Evolutionary conservation across 2,329 filamentous ascomycete species (phyloP).

Genomic region (Colletotrichum chrysophilum): DNA sequence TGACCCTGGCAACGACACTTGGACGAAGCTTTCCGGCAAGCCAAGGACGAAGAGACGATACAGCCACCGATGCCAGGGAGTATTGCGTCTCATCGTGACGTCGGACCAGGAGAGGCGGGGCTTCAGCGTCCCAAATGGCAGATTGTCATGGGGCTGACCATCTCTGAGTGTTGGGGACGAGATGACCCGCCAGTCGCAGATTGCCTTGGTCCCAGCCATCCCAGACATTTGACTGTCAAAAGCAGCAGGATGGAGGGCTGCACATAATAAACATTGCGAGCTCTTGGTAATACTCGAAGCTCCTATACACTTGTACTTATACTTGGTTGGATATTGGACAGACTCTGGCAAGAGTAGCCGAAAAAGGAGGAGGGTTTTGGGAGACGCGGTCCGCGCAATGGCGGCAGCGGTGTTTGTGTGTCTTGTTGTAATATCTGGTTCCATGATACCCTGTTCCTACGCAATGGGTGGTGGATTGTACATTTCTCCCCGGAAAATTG

Average conservation of each 20-base stretch:
- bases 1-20: not conserved
- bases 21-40: not conserved
- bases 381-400: not conserved
- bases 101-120: not conserved
- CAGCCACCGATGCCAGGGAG: not conserved
- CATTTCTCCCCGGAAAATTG: not conserved
- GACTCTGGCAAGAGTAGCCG: not conserved
- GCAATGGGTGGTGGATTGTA: conserved; percentile 1
- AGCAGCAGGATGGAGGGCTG: not conserved
- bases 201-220: not conserved
- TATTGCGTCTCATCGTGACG: not conserved
- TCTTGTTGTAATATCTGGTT: conserved; percentile 2
- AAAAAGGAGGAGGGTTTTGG: not conserved
- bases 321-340: conserved; percentile 2
- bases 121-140: not conserved
- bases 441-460: conserved; percentile 15
- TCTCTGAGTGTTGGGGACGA: not conserved
- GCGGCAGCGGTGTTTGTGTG: not conserved
- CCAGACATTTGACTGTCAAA: not conserved
- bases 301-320: not conserved
- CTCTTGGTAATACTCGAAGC: not conserved
- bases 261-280: not conserved
- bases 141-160: not conserved
- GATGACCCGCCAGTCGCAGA: not conserved
- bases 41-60: not conserved